Evolutionary conservation across 352 stramenopile species (phyloP), one percentile per base, ranked within the genome.

Genomic region (Pythium aquatile): DNA sequence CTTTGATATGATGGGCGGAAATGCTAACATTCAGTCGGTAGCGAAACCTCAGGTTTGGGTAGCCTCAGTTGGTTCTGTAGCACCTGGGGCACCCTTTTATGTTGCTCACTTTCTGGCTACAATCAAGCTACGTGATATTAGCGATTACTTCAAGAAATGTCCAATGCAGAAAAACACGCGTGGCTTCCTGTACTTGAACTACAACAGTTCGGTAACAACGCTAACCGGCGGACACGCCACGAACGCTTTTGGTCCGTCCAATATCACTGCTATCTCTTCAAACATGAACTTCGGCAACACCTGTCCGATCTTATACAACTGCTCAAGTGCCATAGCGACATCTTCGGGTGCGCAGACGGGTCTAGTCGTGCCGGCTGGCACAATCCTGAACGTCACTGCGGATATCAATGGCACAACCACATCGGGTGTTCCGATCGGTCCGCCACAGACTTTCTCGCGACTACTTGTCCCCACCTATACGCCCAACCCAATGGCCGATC

Each of bases 201-300:
- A 67, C 42, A 67, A 67, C 24, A 67, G 61, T 39, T 67, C 61
- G 55, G 55, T 52, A 20, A 67, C 61, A 48, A 61, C 52, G 29
- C 51, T 67, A 24, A 53, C 59, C 52, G 55, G 61, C 61, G 33
- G 61, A 42, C 42, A 39, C 39, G 39, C 39, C 3, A 46, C 10
- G 4, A 46, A 46, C 16, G 5, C 37, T 61, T 53, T 61, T 28
- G 42, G 32, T n/a, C 28, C 61, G 39, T 26, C 52, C 42, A 67
- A 40, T 53, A 61, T 67, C 52, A 40, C 61, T 30, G 56, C 51
- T 61, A 61, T 61, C 11, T 57, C 28, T 52, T 57, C 55, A 42
- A 67, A 67, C 53, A 67, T 67, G 61, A 67, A 67, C 35, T 67
- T 67, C 32, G 61, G 61, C 33, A 67, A 67, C 37, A 65, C 58